Evolutionary conservation across 208 protist species (phyloP).

Genomic region (Acanthamoeba castellanii): DNA sequence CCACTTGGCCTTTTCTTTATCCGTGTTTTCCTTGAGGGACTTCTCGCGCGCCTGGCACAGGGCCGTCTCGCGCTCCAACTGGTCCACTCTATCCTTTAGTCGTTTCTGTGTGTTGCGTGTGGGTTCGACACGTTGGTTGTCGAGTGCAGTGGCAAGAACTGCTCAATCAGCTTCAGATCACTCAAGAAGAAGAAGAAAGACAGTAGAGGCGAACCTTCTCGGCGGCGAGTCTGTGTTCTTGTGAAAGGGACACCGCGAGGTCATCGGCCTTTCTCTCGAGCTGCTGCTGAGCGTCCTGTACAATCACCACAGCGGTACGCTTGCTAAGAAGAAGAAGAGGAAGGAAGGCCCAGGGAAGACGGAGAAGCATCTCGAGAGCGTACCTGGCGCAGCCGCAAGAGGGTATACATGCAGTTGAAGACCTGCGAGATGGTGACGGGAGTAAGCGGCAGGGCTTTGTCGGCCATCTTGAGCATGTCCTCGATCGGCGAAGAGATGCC

Average conservation of each 20-base stretch:
- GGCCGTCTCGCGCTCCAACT: constrained; percentile 20
- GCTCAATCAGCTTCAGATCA: background rate
- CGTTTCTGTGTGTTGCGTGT: background rate
- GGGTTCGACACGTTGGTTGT: no score
- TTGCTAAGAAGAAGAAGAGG: background rate
- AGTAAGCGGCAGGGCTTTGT: background rate
- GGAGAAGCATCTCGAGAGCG: background rate
- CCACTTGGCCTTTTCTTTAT: constrained; percentile 48
- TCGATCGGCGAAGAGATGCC: constrained; percentile 27
- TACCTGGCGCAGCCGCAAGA: constrained; percentile 41
- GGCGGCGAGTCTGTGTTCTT: constrained; percentile 37
- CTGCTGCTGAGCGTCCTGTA: constrained; percentile 24
- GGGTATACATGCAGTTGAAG: constrained; percentile 59
- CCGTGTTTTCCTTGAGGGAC: constrained; percentile 8
- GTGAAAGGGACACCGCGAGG: background rate
- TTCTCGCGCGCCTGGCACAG: constrained; percentile 19
- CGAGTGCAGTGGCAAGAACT: no score
- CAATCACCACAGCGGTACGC: background rate
- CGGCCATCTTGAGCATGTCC: constrained; percentile 3
- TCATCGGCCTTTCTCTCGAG: constrained; percentile 37
- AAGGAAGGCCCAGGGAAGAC: background rate
- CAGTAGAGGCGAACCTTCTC: constrained; percentile 3
- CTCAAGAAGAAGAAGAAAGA: background rate
- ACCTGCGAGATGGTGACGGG: constrained; percentile 16
- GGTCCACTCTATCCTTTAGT: constrained; percentile 32